These are phyloP conservation scores for Phoma sp. DNA, from an alignment of 2,329 filamentous ascomycete species.

Conservation along the genomic window DNA sequence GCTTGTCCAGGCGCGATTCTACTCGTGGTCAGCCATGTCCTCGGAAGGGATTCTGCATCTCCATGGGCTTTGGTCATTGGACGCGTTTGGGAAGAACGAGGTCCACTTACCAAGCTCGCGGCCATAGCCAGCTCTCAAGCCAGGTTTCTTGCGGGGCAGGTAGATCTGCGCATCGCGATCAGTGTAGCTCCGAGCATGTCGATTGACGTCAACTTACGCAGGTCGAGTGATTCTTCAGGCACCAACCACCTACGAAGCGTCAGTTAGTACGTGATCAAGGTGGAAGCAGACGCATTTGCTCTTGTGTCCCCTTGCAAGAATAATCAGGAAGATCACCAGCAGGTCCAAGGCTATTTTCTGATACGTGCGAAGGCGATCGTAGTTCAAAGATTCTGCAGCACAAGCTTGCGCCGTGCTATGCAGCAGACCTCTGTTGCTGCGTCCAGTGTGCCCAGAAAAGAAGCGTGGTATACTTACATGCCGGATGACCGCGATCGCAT, in stretches of 20 bases:
- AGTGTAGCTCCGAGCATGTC: not conserved
- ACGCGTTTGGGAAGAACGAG: not conserved
- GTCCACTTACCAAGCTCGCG: constrained; percentile 56
- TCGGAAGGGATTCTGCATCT: constrained; percentile 3
- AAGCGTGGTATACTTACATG: constrained; percentile 52
- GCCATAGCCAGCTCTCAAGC: constrained; percentile 65
- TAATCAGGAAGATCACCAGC: no score
- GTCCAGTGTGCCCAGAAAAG: no score
- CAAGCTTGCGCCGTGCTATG: no score
- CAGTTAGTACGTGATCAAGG: not conserved
- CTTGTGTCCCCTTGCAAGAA: no score
- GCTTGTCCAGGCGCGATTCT: constrained; percentile 46
- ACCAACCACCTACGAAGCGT: constrained; percentile 61
- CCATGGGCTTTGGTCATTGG: constrained; percentile 14
- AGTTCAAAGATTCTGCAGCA: no score
- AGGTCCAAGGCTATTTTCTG: no score
- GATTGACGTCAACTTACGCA: constrained; percentile 52
- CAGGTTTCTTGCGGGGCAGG: constrained; percentile 73
- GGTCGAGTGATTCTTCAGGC: constrained; percentile 67
- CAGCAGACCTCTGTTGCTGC: no score
- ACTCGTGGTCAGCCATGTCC: constrained; percentile 21
- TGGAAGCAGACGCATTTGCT: no score
- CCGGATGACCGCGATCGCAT: constrained; percentile 73
- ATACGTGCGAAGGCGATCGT: no score
- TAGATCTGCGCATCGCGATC: constrained; percentile 54